Evolutionary conservation across 1,284 basidiomycete genomes (phyloP).

Genomic region (Omphalotus olearius): DNA sequence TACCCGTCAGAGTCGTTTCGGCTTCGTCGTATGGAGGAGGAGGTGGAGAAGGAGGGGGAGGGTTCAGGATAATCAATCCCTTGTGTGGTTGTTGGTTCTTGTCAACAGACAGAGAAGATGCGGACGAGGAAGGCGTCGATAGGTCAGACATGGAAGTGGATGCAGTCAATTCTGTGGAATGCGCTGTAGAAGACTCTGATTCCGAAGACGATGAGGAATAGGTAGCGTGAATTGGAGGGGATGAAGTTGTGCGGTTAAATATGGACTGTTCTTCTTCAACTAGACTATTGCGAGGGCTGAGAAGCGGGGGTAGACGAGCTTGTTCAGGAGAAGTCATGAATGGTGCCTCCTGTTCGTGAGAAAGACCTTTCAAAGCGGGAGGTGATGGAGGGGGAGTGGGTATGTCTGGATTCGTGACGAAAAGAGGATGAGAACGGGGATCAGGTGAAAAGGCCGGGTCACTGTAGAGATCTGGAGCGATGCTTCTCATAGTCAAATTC

Average conservation of each 20-base stretch:
- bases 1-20: not conserved
- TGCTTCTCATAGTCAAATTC: constrained; percentile 11
- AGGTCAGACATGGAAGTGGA: constrained; percentile 14
- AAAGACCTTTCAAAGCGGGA: not conserved
- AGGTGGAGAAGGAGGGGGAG: constrained; percentile 2
- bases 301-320: not conserved
- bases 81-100: not conserved
- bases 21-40: constrained; percentile 8
- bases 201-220: too few relatives aligned
- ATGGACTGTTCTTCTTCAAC: constrained; percentile 7
- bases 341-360: not conserved
- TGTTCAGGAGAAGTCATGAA: constrained; percentile 5
- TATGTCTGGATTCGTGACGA: constrained; percentile 20
- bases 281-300: not conserved
- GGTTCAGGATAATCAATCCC: constrained; percentile 4
- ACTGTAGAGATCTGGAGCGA: constrained; percentile 27
- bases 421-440: constrained; percentile 44
- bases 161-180: constrained; percentile 15
- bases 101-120: not conserved
- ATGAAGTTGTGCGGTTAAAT: too few relatives aligned
- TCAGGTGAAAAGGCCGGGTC: constrained; percentile 58
- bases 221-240: too few relatives aligned
- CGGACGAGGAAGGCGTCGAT: constrained; percentile 1
- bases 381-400: not conserved
- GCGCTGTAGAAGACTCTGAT: not conserved